Percentiles rank a stretch among this genome's conserved stretches.
phyloP scores from a whole-genome alignment of 2,329 filamentous ascomycete genomes.

The Trichophyton schoenleinii region DNA sequence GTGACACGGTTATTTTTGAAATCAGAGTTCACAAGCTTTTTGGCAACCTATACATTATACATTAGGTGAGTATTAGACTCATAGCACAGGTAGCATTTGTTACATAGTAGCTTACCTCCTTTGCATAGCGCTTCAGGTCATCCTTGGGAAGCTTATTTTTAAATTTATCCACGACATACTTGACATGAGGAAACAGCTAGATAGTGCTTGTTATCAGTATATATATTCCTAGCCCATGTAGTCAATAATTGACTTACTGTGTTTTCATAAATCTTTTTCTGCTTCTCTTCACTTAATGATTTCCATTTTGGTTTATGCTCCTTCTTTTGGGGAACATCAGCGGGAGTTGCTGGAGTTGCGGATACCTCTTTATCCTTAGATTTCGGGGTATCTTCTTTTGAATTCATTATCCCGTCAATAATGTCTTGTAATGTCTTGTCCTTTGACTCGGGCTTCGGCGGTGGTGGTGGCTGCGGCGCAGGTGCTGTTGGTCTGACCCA shows the following conservation, averaged over 20 bases:
- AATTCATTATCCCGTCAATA: constrained; percentile 70
- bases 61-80: constrained; percentile 43
- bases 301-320: constrained; percentile 38
- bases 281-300: constrained; percentile 56
- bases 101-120: constrained; percentile 39
- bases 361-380: constrained; percentile 30
- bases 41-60: constrained; percentile 51
- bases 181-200: constrained; percentile 72
- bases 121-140: constrained; percentile 51
- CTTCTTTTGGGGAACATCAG: constrained; percentile 42
- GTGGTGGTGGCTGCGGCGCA: constrained; percentile 48
- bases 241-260: constrained; percentile 49
- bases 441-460: constrained; percentile 55
- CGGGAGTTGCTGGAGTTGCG: constrained; percentile 52
- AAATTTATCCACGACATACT: constrained; percentile 76
- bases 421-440: constrained; percentile 70
- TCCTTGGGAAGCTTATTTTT: constrained; percentile 77
- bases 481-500: constrained; percentile 68
- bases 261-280: constrained; percentile 90
- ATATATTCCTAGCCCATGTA: neutral
- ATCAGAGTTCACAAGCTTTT: constrained; percentile 83
- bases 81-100: neutral
- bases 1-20: constrained; percentile 80
- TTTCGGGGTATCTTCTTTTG: constrained; percentile 44
- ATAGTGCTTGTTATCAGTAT: neutral